Evolutionary conservation across 169 alveolate genomes (phyloP).

Genomic region (Plasmodium cynomolgi): DNA sequence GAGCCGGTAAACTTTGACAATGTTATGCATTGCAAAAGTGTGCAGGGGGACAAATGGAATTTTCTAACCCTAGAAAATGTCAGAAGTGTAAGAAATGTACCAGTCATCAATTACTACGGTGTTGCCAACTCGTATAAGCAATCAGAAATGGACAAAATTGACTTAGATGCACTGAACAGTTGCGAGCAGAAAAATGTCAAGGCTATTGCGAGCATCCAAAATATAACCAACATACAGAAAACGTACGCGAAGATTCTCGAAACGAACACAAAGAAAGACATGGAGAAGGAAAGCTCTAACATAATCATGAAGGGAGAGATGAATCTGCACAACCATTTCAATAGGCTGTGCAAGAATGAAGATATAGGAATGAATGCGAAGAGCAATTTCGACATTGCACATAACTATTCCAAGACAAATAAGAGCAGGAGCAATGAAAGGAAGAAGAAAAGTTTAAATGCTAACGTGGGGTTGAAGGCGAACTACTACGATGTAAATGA

Average conservation of each 20-base stretch:
- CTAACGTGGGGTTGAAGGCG: conserved; percentile 11
- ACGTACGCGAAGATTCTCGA: conserved; percentile 68
- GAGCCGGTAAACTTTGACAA: conserved; percentile 25
- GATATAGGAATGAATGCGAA: conserved; percentile 38
- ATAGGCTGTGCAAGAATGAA: conserved; percentile 65
- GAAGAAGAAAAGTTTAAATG: conserved; percentile 11
- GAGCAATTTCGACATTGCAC: conserved; percentile 7
- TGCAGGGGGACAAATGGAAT: conserved; percentile 48
- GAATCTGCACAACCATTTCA: conserved; percentile 3
- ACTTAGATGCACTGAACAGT: background rate
- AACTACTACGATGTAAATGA: conserved; percentile 17
- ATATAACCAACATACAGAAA: conserved; percentile 30
- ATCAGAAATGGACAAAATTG: background rate
- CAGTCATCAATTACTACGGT: conserved; percentile 57
- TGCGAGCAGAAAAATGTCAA: conserved; percentile 19
- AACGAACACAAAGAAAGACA: conserved; percentile 63
- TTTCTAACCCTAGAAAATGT: conserved; percentile 35
- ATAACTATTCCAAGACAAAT: conserved; percentile 8
- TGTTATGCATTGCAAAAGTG: conserved; percentile 15
- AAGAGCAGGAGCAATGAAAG: conserved; percentile 29
- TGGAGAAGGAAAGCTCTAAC: conserved; percentile 63
- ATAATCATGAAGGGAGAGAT: conserved; percentile 47
- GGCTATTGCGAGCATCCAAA: background rate
- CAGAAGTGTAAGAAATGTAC: background rate
- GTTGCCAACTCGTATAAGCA: conserved; percentile 9